phyloP scores from a whole-genome alignment of 495 filamentous ascomycete genomes.

The Delitschia confertaspora region DNA sequence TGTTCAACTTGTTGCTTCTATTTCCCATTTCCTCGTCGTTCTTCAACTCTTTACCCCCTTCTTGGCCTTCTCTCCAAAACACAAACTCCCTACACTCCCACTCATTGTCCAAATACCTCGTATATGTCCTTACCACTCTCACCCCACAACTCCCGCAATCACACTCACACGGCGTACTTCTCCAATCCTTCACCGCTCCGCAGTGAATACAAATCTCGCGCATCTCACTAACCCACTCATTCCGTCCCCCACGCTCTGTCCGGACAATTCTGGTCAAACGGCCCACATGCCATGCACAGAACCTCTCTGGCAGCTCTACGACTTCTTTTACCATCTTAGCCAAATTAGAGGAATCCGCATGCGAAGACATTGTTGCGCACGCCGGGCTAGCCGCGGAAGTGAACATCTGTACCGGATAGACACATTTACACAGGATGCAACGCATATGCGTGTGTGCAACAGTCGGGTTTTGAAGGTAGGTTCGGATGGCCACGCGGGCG shows the following conservation, averaged over 20 bases:
- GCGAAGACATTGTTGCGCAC: conserved; percentile 5
- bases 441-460: conserved; percentile 6
- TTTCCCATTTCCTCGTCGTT: no score
- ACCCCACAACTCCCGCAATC: conserved; percentile 22
- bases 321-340: no score
- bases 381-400: conserved; percentile 14
- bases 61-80: conserved; percentile 5
- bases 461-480: conserved; percentile 7
- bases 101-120: conserved; percentile 21
- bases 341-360: background rate
- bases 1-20: no score
- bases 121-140: conserved; percentile 16
- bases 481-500: conserved; percentile 17
- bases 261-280: conserved; percentile 10
- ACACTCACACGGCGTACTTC: conserved; percentile 10
- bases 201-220: conserved; percentile 27
- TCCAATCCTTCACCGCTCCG: conserved; percentile 22
- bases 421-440: conserved; percentile 24
- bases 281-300: conserved; percentile 20
- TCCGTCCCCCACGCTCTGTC: conserved; percentile 6
- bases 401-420: conserved; percentile 15
- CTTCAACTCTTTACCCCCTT: background rate
- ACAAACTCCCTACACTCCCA: conserved; percentile 12
- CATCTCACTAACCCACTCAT: conserved; percentile 20
- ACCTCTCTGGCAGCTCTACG: conserved; percentile 6